Evolutionary conservation across 148 eudicot species (phyloP).

Genomic region (Beta vulgaris): DNA sequence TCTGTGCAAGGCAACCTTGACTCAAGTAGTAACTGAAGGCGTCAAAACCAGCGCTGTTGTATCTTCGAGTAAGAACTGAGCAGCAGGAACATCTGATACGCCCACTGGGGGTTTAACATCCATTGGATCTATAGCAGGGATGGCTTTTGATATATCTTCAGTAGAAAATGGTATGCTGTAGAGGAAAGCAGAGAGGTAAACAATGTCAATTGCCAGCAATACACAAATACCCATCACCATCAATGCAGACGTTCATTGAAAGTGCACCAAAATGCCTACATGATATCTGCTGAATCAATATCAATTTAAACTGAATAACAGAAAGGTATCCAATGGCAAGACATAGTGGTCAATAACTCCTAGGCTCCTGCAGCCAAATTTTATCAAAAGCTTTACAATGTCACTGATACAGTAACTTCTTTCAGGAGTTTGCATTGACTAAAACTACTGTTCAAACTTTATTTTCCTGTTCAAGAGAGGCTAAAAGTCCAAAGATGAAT

Average conservation of each 20-base stretch:
- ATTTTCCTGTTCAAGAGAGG: neutral
- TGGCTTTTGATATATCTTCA: slow-evolving; percentile 92
- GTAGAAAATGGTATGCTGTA: slow-evolving; percentile 97
- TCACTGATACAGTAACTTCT: neutral
- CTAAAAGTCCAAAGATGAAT: neutral
- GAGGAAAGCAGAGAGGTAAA: slow-evolving; percentile 2
- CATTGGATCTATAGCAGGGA: slow-evolving; percentile 75
- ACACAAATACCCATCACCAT: neutral
- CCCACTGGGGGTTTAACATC: slow-evolving; percentile 59
- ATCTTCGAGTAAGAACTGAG: slow-evolving; percentile 54
- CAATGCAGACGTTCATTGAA: neutral
- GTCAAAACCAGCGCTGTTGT: slow-evolving; percentile 12
- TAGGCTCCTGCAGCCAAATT: neutral
- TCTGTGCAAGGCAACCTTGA: neutral
- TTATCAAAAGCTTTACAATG: neutral
- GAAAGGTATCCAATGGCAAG: neutral
- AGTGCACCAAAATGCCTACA: neutral
- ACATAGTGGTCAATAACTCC: neutral
- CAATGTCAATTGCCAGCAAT: neutral
- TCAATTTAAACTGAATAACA: neutral
- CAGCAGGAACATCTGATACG: slow-evolving; percentile 64
- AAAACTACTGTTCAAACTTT: no score
- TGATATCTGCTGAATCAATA: neutral
- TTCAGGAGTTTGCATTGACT: no score
- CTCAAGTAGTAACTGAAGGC: neutral